Evolutionary conservation across 2,329 filamentous ascomycete species (phyloP).

Genomic region (Sclerotinia spermophila): DNA sequence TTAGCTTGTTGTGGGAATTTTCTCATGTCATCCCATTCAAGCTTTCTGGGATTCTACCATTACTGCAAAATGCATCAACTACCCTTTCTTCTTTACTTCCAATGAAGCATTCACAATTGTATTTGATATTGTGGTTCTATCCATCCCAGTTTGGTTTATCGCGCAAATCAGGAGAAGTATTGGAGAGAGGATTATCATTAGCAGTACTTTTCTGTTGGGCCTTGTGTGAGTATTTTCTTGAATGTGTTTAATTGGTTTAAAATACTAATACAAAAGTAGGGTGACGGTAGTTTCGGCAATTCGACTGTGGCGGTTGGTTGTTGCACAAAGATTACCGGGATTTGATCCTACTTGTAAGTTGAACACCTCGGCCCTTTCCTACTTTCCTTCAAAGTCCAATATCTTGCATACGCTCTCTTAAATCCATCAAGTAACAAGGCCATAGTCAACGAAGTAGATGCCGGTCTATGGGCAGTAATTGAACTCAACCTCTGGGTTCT

Average conservation of each 20-base stretch:
- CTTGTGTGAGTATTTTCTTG: neutral
- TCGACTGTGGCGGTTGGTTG: neutral
- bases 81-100: slow-evolving; percentile 1
- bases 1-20: neutral
- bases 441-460: neutral
- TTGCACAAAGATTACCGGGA: neutral
- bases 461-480: neutral
- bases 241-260: neutral
- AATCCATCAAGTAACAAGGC: neutral
- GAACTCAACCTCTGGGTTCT: slow-evolving; percentile 12
- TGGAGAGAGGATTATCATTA: neutral
- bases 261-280: neutral
- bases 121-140: slow-evolving; percentile 2
- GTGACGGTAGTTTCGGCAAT: slow-evolving; percentile 2
- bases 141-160: slow-evolving; percentile 15
- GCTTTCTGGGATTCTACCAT: neutral
- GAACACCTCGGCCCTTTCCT: neutral
- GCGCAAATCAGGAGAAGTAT: neutral
- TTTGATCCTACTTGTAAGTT: slow-evolving; percentile 11
- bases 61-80: neutral
- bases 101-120: slow-evolving; percentile 11
- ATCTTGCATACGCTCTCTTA: neutral
- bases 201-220: slow-evolving; percentile 1
- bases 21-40: neutral
- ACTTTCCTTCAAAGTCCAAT: neutral